Conservation (phyloP, 768 basidiomycete species). For the Leucocoprinus leucothites region DNA sequence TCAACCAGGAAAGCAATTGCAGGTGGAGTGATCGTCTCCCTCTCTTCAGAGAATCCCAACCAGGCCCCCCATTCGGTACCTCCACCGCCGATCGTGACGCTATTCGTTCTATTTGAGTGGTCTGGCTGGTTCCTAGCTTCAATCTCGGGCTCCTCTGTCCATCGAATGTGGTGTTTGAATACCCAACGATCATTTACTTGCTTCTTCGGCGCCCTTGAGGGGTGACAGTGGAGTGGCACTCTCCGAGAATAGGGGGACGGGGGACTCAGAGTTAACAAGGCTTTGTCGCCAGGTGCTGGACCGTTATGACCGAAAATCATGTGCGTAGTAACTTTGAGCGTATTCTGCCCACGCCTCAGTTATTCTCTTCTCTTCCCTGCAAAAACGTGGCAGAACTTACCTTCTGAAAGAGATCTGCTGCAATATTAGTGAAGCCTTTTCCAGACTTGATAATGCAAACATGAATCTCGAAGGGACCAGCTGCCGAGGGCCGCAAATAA, state of each 20-base stretch:
- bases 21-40: conserved; percentile 43
- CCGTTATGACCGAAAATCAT: conserved; percentile 52
- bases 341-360: conserved; percentile 29
- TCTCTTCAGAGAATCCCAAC: conserved; percentile 41
- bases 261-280: conserved; percentile 35
- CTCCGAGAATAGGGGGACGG: conserved; percentile 59
- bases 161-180: conserved; percentile 30
- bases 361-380: not conserved
- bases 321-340: conserved; percentile 47
- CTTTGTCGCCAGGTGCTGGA: conserved; percentile 22
- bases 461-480: conserved; percentile 42
- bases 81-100: conserved; percentile 45
- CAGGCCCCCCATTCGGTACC: conserved; percentile 60
- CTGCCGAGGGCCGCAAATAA: conserved; percentile 44
- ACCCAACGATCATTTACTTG: conserved; percentile 27
- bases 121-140: conserved; percentile 33
- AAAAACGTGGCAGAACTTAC: conserved; percentile 25
- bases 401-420: conserved; percentile 56
- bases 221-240: conserved; percentile 54
- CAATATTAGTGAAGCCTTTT: conserved; percentile 52
- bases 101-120: conserved; percentile 33
- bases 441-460: conserved; percentile 48
- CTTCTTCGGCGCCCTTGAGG: conserved; percentile 31
- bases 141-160: conserved; percentile 41
- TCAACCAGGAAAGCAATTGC: conserved; percentile 59